phyloP scores from a whole-genome alignment of 2,329 filamentous ascomycete genomes.

The Botryotinia convoluta region DNA sequence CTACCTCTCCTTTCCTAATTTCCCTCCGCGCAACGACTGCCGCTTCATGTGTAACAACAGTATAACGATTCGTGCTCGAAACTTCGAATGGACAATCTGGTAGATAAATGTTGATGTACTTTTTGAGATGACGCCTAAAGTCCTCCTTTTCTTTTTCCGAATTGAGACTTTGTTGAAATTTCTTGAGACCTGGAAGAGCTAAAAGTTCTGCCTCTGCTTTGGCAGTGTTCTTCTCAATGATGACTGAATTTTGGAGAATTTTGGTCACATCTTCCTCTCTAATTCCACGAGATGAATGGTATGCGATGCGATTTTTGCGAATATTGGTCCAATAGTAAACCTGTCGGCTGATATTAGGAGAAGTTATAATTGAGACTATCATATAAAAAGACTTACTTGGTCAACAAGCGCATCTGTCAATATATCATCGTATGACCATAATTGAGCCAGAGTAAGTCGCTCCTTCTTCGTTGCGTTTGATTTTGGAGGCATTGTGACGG shows the following conservation, averaged over 20 bases:
- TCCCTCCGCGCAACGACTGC: slow-evolving; percentile 76
- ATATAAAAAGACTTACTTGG: slow-evolving; percentile 62
- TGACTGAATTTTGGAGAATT: slow-evolving; percentile 63
- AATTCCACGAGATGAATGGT: slow-evolving; percentile 78
- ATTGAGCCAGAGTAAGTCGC: slow-evolving; percentile 78
- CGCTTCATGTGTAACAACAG: slow-evolving; percentile 85
- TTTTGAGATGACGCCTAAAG: slow-evolving; percentile 79
- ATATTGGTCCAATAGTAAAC: slow-evolving; percentile 96
- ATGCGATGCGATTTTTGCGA: slow-evolving; percentile 87
- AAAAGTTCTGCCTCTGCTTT: slow-evolving; percentile 72
- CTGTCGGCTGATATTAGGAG: slow-evolving; percentile 46
- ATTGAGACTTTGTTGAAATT: slow-evolving; percentile 65
- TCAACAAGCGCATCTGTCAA: slow-evolving; percentile 93
- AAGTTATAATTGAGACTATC: neutral
- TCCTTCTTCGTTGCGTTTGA: slow-evolving; percentile 58
- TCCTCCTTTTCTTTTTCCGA: slow-evolving; percentile 80
- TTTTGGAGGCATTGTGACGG: slow-evolving; percentile 43
- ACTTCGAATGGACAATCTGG: slow-evolving; percentile 96
- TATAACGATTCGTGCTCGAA: slow-evolving; percentile 90
- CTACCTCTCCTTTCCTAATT: slow-evolving; percentile 77
- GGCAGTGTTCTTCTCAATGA: slow-evolving; percentile 69
- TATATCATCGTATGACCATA: slow-evolving; percentile 93
- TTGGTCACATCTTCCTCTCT: slow-evolving; percentile 60
- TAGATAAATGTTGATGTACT: slow-evolving; percentile 89
- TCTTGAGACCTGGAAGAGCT: slow-evolving; percentile 68